phyloP scores from a whole-genome alignment of 1,139 yeast species.

The Ashbya aceris region DNA sequence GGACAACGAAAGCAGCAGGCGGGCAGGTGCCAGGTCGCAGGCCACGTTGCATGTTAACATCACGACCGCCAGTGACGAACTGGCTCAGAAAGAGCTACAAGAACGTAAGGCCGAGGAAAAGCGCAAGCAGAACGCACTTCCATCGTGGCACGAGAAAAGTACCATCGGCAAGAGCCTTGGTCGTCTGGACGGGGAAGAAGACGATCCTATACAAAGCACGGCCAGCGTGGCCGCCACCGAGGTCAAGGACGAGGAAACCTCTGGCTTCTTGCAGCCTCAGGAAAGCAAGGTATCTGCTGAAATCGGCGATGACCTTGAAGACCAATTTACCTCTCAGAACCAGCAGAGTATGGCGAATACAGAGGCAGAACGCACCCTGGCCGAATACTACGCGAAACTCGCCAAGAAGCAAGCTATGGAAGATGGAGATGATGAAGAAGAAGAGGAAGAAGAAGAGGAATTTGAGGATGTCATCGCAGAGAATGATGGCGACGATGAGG shows the following conservation, averaged over 20 bases:
- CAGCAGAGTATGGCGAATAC: slow-evolving; percentile 34
- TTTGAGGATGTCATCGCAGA: slow-evolving; percentile 15
- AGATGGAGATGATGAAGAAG: slow-evolving; percentile 39
- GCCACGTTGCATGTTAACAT: slow-evolving; percentile 83
- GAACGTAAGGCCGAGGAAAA: slow-evolving; percentile 65
- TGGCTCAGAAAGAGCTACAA: slow-evolving; percentile 53
- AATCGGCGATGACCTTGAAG: slow-evolving; percentile 3
- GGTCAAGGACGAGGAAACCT: neutral
- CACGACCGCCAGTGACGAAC: slow-evolving; percentile 77
- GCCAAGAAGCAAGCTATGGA: slow-evolving; percentile 46
- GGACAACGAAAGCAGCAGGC: slow-evolving; percentile 31
- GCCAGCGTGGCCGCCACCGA: slow-evolving; percentile 9
- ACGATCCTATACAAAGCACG: slow-evolving; percentile 7
- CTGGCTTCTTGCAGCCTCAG: neutral
- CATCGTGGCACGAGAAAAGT: slow-evolving; percentile 90
- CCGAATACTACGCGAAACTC: slow-evolving; percentile 50
- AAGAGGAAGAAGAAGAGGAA: slow-evolving; percentile 28
- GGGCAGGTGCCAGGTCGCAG: slow-evolving; percentile 35
- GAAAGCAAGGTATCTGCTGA: neutral
- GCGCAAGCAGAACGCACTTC: slow-evolving; percentile 87
- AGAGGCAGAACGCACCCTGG: slow-evolving; percentile 52
- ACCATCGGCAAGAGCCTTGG: slow-evolving; percentile 70
- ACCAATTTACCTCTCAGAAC: neutral
- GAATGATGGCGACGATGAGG: slow-evolving; percentile 39
- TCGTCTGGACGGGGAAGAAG: slow-evolving; percentile 39